Percentiles rank a stretch among this genome's conserved stretches.
These are phyloP conservation scores for Lophiostoma macrostomum DNA, from an alignment of 495 filamentous ascomycete genomes.

Conservation along the genomic window DNA sequence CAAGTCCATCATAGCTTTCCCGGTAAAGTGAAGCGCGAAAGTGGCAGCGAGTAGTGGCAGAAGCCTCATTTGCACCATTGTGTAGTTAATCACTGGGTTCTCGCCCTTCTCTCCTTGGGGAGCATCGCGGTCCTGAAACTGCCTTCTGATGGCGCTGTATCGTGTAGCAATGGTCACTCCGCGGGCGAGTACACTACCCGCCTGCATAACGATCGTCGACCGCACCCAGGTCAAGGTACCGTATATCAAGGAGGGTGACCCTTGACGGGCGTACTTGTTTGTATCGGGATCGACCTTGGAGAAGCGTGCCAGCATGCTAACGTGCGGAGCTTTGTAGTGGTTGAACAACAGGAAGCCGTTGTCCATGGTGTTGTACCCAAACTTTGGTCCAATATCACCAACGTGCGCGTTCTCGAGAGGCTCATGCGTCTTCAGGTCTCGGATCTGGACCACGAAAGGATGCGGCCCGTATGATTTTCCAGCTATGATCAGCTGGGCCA, in stretches of 20 bases:
- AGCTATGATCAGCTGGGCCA: slow-evolving; percentile 65
- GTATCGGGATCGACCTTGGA: slow-evolving; percentile 59
- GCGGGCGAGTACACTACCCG: slow-evolving; percentile 64
- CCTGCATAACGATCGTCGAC: slow-evolving; percentile 65
- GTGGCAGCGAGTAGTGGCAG: slow-evolving; percentile 68
- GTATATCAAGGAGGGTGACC: slow-evolving; percentile 63
- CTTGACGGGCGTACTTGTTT: slow-evolving; percentile 60
- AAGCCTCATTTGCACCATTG: slow-evolving; percentile 70
- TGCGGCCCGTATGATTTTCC: slow-evolving; percentile 68
- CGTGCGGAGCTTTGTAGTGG: slow-evolving; percentile 64
- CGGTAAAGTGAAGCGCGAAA: slow-evolving; percentile 72
- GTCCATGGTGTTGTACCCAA: slow-evolving; percentile 71
- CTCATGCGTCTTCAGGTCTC: slow-evolving; percentile 66
- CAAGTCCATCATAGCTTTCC: slow-evolving; percentile 62
- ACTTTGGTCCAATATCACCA: slow-evolving; percentile 73
- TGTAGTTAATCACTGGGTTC: slow-evolving; percentile 70
- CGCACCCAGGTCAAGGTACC: slow-evolving; percentile 73
- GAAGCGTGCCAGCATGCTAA: slow-evolving; percentile 64
- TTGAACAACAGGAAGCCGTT: slow-evolving; percentile 75
- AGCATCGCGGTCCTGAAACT: slow-evolving; percentile 69
- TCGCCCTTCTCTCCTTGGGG: slow-evolving; percentile 53
- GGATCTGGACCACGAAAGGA: slow-evolving; percentile 71
- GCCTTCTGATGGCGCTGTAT: slow-evolving; percentile 64
- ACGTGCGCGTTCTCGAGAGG: slow-evolving; percentile 67
- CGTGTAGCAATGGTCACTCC: slow-evolving; percentile 72